phyloP scores from a whole-genome alignment of 257 asterid species.

The Lithospermum erythrorhizon region DNA sequence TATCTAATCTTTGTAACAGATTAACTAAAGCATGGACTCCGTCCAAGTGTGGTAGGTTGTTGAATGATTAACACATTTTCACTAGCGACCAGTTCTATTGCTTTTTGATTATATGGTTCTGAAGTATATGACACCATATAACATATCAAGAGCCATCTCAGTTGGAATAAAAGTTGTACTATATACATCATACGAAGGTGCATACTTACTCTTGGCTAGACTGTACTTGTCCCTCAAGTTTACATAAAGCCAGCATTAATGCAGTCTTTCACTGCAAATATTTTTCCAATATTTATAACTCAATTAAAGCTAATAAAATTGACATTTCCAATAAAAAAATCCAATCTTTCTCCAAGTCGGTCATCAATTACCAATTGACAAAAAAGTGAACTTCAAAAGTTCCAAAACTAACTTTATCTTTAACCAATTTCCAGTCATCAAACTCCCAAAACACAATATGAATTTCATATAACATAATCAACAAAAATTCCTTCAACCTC shows the following conservation, averaged over 20 bases:
- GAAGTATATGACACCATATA: neutral
- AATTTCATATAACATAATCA: no score
- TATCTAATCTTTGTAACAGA: no score
- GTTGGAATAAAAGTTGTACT: neutral
- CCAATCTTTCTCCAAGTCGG: neutral
- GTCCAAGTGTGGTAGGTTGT: neutral
- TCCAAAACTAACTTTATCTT: neutral
- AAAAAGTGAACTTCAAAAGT: no score
- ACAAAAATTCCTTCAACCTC: no score
- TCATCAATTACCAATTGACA: no score
- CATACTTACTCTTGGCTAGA: constrained; percentile 80
- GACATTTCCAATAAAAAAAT: neutral
- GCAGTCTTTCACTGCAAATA: constrained; percentile 81
- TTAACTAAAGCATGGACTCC: no score
- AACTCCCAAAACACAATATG: neutral
- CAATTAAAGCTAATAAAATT: neutral
- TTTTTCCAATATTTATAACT: neutral
- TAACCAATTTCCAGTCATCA: neutral
- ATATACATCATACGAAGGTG: neutral
- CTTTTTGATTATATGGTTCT: neutral
- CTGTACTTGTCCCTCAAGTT: constrained; percentile 77
- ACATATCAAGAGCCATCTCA: neutral
- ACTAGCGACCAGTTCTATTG: neutral
- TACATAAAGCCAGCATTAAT: constrained; percentile 76
- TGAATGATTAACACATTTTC: neutral